Conservation (phyloP, 768 basidiomycete genomes). For the Floccularia luteovirens region DNA sequence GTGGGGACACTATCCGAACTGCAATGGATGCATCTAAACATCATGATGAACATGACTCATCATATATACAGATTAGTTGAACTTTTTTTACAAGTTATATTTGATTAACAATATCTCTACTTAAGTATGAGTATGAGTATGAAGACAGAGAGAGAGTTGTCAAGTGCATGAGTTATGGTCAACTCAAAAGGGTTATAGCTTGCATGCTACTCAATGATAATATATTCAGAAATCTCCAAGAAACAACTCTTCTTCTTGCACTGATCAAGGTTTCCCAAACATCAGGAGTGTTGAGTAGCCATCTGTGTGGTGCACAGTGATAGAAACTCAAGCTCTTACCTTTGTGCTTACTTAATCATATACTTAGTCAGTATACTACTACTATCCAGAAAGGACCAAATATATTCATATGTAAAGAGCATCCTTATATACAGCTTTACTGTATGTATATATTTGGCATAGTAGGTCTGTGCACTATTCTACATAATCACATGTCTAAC, state of each 20-base stretch:
- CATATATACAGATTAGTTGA: neutral
- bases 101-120: neutral
- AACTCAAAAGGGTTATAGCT: neutral
- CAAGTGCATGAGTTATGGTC: neutral
- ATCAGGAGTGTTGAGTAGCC: too few species aligned
- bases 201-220: neutral
- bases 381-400: too few species aligned
- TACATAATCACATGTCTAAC: too few species aligned
- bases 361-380: too few species aligned
- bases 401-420: too few species aligned
- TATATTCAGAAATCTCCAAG: neutral
- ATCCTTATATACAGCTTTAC: too few species aligned
- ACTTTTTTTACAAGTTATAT: neutral
- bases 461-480: too few species aligned
- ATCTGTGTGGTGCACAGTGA: too few species aligned
- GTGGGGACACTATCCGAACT: conserved; percentile 15
- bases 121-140: neutral
- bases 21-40: neutral
- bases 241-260: neutral
- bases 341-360: too few species aligned
- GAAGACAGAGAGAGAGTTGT: neutral
- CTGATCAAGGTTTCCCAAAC: neutral
- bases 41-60: neutral
- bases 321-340: too few species aligned
- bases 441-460: too few species aligned